phyloP scores from a whole-genome alignment of 495 filamentous ascomycete genomes.

The Podospora pseudopauciseta region DNA sequence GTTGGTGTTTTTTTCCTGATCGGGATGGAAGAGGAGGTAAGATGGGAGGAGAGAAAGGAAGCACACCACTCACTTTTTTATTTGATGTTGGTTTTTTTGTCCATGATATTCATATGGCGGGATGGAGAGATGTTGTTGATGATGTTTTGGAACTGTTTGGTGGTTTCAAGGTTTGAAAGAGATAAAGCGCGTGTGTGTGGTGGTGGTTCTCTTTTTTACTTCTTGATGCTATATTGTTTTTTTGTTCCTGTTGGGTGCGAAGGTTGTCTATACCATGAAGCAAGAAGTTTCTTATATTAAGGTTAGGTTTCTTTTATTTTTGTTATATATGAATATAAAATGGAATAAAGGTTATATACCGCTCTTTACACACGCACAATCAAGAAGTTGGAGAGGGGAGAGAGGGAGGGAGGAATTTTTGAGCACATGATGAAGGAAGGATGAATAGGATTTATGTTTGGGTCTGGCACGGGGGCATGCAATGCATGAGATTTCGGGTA shows the following conservation, averaged over 20 bases:
- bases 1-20: neutral
- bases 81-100: neutral
- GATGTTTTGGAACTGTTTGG: neutral
- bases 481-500: neutral
- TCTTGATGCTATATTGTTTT: neutral
- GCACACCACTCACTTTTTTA: neutral
- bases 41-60: neutral
- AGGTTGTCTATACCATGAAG: neutral
- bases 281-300: neutral
- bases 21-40: neutral
- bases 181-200: neutral
- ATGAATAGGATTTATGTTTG: neutral
- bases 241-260: neutral
- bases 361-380: neutral
- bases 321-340: conserved; percentile 6
- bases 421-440: neutral
- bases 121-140: neutral
- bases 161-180: neutral
- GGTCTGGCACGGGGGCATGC: neutral
- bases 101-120: no score
- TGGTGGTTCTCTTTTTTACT: neutral
- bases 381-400: neutral
- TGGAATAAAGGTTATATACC: neutral
- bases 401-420: neutral
- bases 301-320: neutral